These are phyloP conservation scores for Theobroma grandiflorum DNA, from an alignment of 441 rosid genomes.

Conservation along the genomic window DNA sequence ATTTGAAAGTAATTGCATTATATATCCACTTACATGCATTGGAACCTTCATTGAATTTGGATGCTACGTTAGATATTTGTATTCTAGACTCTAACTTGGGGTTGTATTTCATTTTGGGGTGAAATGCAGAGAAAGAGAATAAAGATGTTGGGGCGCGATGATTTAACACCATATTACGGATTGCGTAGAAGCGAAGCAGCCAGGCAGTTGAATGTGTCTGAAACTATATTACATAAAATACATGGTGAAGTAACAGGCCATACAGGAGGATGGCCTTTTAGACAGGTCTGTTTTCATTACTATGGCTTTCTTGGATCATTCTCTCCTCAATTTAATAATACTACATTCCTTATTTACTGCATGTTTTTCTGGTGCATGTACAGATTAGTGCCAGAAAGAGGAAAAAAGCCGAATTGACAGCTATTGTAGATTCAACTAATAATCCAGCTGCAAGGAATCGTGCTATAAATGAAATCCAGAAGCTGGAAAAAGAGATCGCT, in stretches of 20 bases:
- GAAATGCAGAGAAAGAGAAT: conserved; percentile 6
- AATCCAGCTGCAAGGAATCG: neutral
- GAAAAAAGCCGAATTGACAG: neutral
- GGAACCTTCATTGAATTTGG: no score
- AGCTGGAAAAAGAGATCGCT: neutral
- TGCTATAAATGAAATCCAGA: neutral
- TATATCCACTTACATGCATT: no score
- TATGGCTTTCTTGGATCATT: neutral
- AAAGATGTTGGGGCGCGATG: no score
- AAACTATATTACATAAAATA: conserved; percentile 5
- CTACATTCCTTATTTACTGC: neutral
- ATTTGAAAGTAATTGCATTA: neutral
- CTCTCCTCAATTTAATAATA: neutral
- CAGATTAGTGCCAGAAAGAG: neutral
- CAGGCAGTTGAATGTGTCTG: neutral
- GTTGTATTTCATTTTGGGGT: neutral
- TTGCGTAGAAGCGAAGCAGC: neutral
- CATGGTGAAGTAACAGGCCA: no score
- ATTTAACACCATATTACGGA: no score
- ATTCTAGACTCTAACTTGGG: neutral
- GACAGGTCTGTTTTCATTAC: neutral
- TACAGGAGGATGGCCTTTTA: neutral
- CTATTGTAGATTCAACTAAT: neutral
- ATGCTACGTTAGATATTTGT: no score
- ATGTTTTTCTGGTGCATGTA: neutral